A percentile compares a stretch with the other conserved stretches of the same genome.
Evolutionary conservation across 139 green algal genomes (phyloP).

Genomic region (Chlorella vulgaris): DNA sequence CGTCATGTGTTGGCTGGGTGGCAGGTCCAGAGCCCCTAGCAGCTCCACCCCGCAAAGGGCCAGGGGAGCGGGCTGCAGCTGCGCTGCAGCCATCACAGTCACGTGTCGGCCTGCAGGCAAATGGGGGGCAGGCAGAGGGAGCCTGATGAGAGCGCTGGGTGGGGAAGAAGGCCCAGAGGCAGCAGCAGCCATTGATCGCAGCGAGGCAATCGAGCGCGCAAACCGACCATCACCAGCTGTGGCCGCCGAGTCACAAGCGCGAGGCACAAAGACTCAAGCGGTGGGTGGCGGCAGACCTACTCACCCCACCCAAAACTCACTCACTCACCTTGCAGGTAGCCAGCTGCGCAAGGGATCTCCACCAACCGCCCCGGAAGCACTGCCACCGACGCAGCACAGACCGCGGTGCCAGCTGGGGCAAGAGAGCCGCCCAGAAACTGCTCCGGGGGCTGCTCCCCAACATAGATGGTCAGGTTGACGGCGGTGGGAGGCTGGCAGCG

Average conservation of each 20-base stretch:
- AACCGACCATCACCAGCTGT: too few relatives aligned
- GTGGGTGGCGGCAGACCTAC: too few relatives aligned
- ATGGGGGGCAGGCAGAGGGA: neutral
- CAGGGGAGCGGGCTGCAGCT: neutral
- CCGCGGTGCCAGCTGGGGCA: neutral
- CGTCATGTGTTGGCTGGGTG: neutral
- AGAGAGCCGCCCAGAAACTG: neutral
- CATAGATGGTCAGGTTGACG: neutral
- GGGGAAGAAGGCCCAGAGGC: neutral
- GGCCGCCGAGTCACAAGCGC: too few relatives aligned
- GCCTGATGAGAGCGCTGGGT: neutral
- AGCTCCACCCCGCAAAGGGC: conserved; percentile 31
- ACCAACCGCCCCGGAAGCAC: neutral
- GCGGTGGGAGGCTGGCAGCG: neutral
- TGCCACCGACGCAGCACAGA: neutral
- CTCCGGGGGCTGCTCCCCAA: neutral
- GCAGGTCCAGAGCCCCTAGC: conserved; percentile 23
- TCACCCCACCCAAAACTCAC: neutral
- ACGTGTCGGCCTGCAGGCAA: neutral
- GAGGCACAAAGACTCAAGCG: too few relatives aligned
- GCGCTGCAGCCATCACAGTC: neutral
- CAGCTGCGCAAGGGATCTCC: conserved; percentile 7
- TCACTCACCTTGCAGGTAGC: conserved; percentile 17
- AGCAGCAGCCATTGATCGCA: too few relatives aligned
- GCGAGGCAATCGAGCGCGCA: too few relatives aligned